These are phyloP conservation scores for Ogataea ganodermae DNA, from an alignment of 805 yeast species.

Conservation along the genomic window DNA sequence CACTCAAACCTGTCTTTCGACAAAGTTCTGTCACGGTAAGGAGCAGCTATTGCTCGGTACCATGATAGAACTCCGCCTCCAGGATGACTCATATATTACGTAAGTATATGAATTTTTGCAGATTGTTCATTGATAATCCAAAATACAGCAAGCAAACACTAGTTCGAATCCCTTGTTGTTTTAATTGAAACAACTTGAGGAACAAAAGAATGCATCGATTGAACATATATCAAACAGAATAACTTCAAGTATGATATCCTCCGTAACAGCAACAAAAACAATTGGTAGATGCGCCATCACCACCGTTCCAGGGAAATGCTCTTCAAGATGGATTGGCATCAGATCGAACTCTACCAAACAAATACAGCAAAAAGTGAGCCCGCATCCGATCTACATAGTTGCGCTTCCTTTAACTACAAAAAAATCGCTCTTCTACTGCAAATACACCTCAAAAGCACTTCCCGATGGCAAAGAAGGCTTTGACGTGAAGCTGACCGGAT, in stretches of 20 bases:
- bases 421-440: slow-evolving; percentile 67
- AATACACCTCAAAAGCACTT: slow-evolving; percentile 45
- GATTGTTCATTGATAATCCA: neutral
- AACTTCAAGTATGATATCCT: no score
- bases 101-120: neutral
- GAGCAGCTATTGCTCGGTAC: no score
- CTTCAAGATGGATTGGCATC: neutral
- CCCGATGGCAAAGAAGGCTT: slow-evolving; percentile 35
- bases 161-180: no score
- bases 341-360: neutral
- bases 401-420: slow-evolving; percentile 71
- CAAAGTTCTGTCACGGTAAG: no score
- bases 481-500: slow-evolving; percentile 44
- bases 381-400: slow-evolving; percentile 52
- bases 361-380: slow-evolving; percentile 6
- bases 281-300: neutral
- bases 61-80: no score
- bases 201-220: no score
- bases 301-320: neutral
- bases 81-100: no score
- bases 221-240: no score
- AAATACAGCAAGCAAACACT: neutral
- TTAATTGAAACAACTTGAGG: no score
- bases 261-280: neutral
- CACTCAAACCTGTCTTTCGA: no score